These are phyloP conservation scores for Lachnellula hyalina DNA, from an alignment of 2,329 filamentous ascomycete species.

Conservation along the genomic window DNA sequence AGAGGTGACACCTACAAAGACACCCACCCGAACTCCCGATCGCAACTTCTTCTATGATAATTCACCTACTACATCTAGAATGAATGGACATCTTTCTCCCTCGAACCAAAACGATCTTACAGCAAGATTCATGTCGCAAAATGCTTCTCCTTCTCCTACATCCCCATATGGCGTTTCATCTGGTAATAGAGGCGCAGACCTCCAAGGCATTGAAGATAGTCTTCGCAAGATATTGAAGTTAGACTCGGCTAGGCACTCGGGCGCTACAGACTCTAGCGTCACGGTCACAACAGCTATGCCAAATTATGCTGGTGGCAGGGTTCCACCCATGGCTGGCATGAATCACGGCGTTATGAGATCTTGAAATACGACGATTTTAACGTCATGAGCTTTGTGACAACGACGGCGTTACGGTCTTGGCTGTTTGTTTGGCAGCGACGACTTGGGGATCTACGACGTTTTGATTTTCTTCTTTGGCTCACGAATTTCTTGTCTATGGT, in stretches of 20 bases:
- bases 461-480: slow-evolving; percentile 6
- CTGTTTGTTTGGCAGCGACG: slow-evolving; percentile 3
- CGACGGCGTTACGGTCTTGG: slow-evolving; percentile 11
- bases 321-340: slow-evolving; percentile 22
- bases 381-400: slow-evolving; percentile 9
- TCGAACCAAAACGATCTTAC: slow-evolving; percentile 13
- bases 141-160: slow-evolving; percentile 14
- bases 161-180: slow-evolving; percentile 16
- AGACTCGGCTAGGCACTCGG: slow-evolving; percentile 20
- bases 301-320: slow-evolving; percentile 23
- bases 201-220: slow-evolving; percentile 31
- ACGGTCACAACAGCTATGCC: slow-evolving; percentile 16
- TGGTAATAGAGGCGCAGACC: slow-evolving; percentile 19
- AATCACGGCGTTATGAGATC: slow-evolving; percentile 25
- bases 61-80: slow-evolving; percentile 21
- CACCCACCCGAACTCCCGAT: slow-evolving; percentile 25
- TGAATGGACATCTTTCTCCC: slow-evolving; percentile 12
- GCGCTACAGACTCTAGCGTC: slow-evolving; percentile 4
- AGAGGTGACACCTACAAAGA: slow-evolving; percentile 29
- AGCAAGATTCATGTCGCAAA: slow-evolving; percentile 10
- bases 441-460: slow-evolving; percentile 7
- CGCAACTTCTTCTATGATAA: slow-evolving; percentile 14
- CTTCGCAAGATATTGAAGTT: slow-evolving; percentile 31
- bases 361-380: slow-evolving; percentile 14
- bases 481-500: slow-evolving; percentile 10